These are phyloP conservation scores for Rugosomyces carneus DNA, from an alignment of 1,284 basidiomycete species.

Conservation along the genomic window DNA sequence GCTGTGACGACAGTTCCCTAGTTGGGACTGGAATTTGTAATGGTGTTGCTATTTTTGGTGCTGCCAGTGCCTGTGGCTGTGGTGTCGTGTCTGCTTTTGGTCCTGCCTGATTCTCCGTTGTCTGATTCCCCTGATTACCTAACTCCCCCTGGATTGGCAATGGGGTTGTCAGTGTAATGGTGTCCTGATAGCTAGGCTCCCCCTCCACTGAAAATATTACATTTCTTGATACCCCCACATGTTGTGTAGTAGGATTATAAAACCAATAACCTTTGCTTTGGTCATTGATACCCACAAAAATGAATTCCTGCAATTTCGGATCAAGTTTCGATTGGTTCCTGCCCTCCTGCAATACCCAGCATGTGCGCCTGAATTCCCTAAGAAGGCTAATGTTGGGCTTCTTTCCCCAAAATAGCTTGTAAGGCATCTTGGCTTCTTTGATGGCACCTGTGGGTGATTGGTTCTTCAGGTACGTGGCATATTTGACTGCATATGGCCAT, in stretches of 20 bases:
- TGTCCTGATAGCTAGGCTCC: too few relatives aligned
- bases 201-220: too few relatives aligned
- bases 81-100: too few relatives aligned
- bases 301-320: slow-evolving; percentile 19
- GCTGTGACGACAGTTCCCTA: too few relatives aligned
- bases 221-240: slow-evolving; percentile 17
- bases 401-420: slow-evolving; percentile 19
- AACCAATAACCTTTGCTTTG: slow-evolving; percentile 19
- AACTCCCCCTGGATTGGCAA: too few relatives aligned
- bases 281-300: slow-evolving; percentile 19
- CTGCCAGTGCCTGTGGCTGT: too few relatives aligned
- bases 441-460: slow-evolving; percentile 18
- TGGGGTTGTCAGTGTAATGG: slow-evolving; percentile 4
- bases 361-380: slow-evolving; percentile 24
- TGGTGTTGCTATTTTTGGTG: too few relatives aligned
- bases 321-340: slow-evolving; percentile 17
- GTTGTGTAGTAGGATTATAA: slow-evolving; percentile 16
- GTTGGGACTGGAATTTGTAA: too few relatives aligned
- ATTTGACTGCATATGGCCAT: background rate
- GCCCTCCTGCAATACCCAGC: slow-evolving; percentile 24
- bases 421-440: slow-evolving; percentile 19
- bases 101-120: too few relatives aligned
- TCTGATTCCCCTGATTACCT: too few relatives aligned
- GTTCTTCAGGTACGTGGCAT: slow-evolving; percentile 20
- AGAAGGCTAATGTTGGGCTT: slow-evolving; percentile 26